These are phyloP conservation scores for Phylloporus rhodoxanthus DNA, from an alignment of 768 basidiomycete species.

Conservation along the genomic window DNA sequence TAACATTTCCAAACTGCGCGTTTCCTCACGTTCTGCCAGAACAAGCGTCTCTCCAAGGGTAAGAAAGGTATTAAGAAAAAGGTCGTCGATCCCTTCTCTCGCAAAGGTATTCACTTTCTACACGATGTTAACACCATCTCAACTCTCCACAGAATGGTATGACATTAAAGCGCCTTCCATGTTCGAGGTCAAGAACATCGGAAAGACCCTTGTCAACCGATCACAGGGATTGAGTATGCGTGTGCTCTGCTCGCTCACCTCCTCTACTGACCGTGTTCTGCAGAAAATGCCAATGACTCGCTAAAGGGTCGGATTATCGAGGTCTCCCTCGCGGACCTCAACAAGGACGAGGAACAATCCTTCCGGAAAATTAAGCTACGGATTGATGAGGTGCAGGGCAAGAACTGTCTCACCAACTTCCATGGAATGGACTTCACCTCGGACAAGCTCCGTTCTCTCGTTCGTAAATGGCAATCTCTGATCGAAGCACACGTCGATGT, in stretches of 20 bases:
- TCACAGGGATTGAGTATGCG: slow-evolving; percentile 92
- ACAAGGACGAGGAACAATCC: slow-evolving; percentile 99
- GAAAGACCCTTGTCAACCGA: slow-evolving; percentile 98
- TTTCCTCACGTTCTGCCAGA: slow-evolving; percentile 42
- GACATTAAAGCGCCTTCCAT: slow-evolving; percentile 98
- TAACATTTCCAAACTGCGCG: background rate
- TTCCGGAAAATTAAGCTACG: slow-evolving; percentile 99
- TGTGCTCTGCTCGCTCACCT: slow-evolving; percentile 15
- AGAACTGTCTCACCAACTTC: slow-evolving; percentile 99
- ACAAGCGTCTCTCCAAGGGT: slow-evolving; percentile 96
- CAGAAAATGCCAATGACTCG: slow-evolving; percentile 98
- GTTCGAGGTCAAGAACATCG: slow-evolving; percentile 94
- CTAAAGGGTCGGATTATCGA: slow-evolving; percentile 96
- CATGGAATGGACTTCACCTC: slow-evolving; percentile 99
- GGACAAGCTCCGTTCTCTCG: slow-evolving; percentile 98
- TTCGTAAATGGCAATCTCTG: slow-evolving; percentile 99
- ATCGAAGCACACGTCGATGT: slow-evolving; percentile 99
- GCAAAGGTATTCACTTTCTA: slow-evolving; percentile 68
- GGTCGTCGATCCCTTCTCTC: slow-evolving; percentile 99
- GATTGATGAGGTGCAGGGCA: slow-evolving; percentile 94
- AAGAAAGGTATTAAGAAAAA: slow-evolving; percentile 99
- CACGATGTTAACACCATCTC: background rate
- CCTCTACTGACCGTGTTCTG: slow-evolving; percentile 1
- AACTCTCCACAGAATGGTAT: slow-evolving; percentile 78
- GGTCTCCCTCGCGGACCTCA: slow-evolving; percentile 93